Conservation (phyloP, 345 rosid species). For the Turritis glabra region DNA sequence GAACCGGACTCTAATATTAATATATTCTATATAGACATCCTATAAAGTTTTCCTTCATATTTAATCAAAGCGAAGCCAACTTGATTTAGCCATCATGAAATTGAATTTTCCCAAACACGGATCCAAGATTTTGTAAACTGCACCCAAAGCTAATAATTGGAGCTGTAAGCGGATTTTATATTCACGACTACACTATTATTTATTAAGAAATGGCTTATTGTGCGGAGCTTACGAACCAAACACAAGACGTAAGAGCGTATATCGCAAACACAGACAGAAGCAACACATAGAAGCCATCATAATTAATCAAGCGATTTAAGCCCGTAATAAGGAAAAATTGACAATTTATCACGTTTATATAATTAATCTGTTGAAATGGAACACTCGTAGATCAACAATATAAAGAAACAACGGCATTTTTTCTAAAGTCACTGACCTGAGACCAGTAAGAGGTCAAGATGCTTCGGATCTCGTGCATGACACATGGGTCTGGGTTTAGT, state of each 20-base stretch:
- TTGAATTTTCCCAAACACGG: conserved; percentile 9
- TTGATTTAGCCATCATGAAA: background rate
- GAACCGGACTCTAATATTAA: too few relatives aligned
- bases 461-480: conserved; percentile 21
- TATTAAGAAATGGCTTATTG: background rate
- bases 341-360: background rate
- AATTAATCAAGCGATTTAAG: background rate
- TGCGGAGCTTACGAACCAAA: background rate
- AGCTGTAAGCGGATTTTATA: background rate
- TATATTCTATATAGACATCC: background rate
- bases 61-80: conserved; percentile 9
- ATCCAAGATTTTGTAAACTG: conserved; percentile 19
- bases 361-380: background rate
- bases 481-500: conserved; percentile 20
- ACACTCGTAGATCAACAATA: background rate
- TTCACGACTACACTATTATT: background rate
- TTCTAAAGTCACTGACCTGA: background rate
- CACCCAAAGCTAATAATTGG: conserved; percentile 8
- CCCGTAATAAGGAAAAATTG: too few relatives aligned
- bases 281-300: background rate
- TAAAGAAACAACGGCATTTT: background rate
- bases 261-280: background rate
- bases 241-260: background rate
- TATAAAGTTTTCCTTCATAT: background rate
- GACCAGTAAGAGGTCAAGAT: background rate